A percentile compares a stretch with the other conserved stretches of the same genome.
Evolutionary conservation across 2,329 filamentous ascomycete genomes (phyloP).

Genomic region (Colletotrichum musicola): DNA sequence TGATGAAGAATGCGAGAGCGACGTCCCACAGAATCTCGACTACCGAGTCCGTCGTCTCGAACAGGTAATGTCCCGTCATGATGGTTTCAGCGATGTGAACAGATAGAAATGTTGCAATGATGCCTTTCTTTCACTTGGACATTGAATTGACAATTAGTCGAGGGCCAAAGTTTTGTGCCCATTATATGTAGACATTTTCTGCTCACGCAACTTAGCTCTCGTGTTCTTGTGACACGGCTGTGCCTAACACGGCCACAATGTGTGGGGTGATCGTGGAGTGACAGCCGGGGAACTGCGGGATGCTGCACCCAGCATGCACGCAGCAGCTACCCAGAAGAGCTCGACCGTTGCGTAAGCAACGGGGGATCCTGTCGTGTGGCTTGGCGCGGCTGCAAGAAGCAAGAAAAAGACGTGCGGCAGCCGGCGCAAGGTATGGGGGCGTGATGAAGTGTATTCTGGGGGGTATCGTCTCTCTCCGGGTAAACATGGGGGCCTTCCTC

Average conservation of each 20-base stretch:
- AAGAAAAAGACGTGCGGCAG: neutral
- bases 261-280: slow-evolving; percentile 34
- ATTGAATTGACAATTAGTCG: neutral
- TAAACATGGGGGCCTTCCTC: slow-evolving; percentile 34
- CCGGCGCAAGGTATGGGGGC: neutral
- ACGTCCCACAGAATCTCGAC: slow-evolving; percentile 54
- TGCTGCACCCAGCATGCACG: neutral
- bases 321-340: neutral
- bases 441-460: slow-evolving; percentile 38
- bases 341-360: slow-evolving; percentile 2
- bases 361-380: neutral
- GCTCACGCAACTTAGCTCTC: slow-evolving; percentile 16
- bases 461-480: slow-evolving; percentile 40
- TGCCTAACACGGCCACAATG: neutral
- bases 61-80: slow-evolving; percentile 39
- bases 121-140: neutral
- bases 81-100: neutral
- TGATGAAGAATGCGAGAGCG: slow-evolving; percentile 50
- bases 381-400: slow-evolving; percentile 1
- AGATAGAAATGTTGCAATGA: neutral
- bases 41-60: slow-evolving; percentile 50
- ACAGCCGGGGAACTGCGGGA: slow-evolving; percentile 10
- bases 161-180: neutral
- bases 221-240: slow-evolving; percentile 15
- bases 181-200: slow-evolving; percentile 6